These are phyloP conservation scores for Ettlia oleoabundans DNA, from an alignment of 139 green algal species.

Conservation along the genomic window DNA sequence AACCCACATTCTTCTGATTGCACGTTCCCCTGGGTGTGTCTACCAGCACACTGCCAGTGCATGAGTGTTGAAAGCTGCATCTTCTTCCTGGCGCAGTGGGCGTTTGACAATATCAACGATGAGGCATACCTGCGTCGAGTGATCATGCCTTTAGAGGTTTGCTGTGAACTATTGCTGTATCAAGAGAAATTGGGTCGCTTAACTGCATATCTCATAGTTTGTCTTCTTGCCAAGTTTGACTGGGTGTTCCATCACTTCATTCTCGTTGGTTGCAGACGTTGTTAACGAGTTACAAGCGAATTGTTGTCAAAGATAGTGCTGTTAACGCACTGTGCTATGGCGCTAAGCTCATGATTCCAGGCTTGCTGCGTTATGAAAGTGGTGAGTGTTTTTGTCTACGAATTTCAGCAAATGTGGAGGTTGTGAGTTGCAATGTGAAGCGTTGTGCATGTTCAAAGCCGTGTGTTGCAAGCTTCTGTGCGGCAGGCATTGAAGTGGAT, in stretches of 20 bases:
- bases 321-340: slow-evolving; percentile 99
- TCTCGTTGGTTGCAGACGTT: slow-evolving; percentile 75
- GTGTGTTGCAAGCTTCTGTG: no score
- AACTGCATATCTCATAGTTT: no score
- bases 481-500: slow-evolving; percentile 89
- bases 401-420: not conserved
- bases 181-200: no score
- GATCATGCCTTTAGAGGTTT: slow-evolving; percentile 94
- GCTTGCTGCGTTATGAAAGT: slow-evolving; percentile 89
- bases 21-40: no score
- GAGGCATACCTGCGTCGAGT: slow-evolving; percentile 92
- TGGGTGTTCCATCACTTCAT: no score
- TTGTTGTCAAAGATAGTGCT: slow-evolving; percentile 97
- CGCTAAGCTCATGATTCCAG: slow-evolving; percentile 98
- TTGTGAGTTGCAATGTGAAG: no score
- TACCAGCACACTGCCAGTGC: no score
- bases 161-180: no score
- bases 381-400: not conserved
- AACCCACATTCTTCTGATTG: no score
- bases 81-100: slow-evolving; percentile 92
- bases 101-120: slow-evolving; percentile 92
- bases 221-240: no score
- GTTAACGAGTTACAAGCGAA: slow-evolving; percentile 94
- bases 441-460: no score
- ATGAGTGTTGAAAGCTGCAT: no score